These are phyloP conservation scores for Teunomyces panamensis DNA, from an alignment of 805 yeast species.

Conservation along the genomic window DNA sequence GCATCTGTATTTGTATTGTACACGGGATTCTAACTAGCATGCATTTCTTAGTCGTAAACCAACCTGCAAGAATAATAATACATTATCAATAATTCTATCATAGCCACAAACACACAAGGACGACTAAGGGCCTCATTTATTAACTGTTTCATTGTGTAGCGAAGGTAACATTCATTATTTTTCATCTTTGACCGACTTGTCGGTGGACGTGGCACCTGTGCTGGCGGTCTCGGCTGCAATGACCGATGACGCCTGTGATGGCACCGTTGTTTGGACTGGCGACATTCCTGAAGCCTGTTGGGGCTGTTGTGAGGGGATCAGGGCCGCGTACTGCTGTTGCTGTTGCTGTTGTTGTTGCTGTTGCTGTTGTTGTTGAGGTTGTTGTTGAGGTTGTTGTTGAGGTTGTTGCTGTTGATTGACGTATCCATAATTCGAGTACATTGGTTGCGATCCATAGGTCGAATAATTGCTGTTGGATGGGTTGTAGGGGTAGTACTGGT, in stretches of 20 bases:
- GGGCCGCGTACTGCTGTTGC: slow-evolving; percentile 1
- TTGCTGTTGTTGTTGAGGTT: not conserved
- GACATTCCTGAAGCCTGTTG: not conserved
- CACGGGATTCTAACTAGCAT: not conserved
- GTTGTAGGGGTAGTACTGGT: slow-evolving; percentile 21
- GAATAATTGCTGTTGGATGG: slow-evolving; percentile 14
- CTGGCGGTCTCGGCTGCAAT: not conserved
- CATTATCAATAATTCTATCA: slow-evolving; percentile 1
- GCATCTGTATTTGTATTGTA: not conserved
- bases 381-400: not conserved
- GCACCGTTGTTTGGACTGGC: not conserved
- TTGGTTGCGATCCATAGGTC: slow-evolving; percentile 15
- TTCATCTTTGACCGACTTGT: slow-evolving; percentile 1
- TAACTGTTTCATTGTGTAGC: not conserved
- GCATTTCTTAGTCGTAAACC: not conserved
- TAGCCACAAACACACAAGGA: slow-evolving; percentile 1
- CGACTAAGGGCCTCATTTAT: not conserved
- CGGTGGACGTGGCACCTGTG: slow-evolving; percentile 1
- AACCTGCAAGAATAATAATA: slow-evolving; percentile 2
- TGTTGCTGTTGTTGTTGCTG: slow-evolving; percentile 2
- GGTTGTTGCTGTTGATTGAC: slow-evolving; percentile 9
- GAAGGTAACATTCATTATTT: not conserved
- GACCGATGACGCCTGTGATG: not conserved
- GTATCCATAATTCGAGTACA: slow-evolving; percentile 14
- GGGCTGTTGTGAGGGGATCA: not conserved